Percentiles rank a stretch among this genome's conserved stretches.
Evolutionary conservation across 345 rosid species (phyloP).

Genomic region (Punica granatum): DNA sequence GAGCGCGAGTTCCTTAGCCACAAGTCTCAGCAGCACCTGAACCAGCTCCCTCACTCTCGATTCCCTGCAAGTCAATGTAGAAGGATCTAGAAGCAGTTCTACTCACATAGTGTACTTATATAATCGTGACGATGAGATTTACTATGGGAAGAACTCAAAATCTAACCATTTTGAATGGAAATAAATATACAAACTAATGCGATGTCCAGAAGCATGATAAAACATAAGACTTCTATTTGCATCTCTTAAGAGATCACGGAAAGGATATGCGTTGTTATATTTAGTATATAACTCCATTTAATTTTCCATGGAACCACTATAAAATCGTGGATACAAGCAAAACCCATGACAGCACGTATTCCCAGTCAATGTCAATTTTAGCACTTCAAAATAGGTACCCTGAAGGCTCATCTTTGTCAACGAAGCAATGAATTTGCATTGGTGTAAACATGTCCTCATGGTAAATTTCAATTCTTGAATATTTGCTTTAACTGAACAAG

Average conservation of each 20-base stretch:
- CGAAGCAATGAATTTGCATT: background rate
- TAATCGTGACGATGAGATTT: no score
- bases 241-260: background rate
- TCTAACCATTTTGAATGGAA: no score
- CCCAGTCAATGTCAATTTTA: background rate
- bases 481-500: background rate
- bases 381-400: background rate
- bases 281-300: background rate
- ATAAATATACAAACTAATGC: background rate
- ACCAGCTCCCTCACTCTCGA: conserved; percentile 65
- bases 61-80: conserved; percentile 50
- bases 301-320: background rate
- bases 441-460: background rate
- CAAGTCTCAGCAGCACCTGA: conserved; percentile 55
- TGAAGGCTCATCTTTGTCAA: no score
- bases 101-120: background rate
- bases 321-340: background rate
- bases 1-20: conserved; percentile 57
- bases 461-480: background rate
- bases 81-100: background rate
- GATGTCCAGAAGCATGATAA: background rate
- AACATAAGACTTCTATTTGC: background rate
- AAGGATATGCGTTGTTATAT: background rate
- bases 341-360: background rate
- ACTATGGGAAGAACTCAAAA: no score